Conservation (phyloP, 2,329 filamentous ascomycete species). For the Ceratocystis variospora region DNA sequence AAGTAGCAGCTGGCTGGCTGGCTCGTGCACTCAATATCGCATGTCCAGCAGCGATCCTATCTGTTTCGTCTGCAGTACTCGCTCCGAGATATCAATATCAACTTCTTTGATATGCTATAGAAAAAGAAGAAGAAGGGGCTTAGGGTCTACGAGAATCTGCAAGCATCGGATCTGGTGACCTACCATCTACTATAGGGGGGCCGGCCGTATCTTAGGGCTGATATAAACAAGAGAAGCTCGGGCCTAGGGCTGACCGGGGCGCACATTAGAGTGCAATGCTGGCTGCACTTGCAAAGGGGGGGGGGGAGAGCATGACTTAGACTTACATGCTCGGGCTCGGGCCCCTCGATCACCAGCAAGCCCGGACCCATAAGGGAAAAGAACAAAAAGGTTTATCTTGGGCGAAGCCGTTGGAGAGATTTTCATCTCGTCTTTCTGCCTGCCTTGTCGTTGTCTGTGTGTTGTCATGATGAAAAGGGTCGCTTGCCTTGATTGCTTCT, state of each 20-base stretch:
- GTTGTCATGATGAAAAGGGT: background rate
- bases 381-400: background rate
- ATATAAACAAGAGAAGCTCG: background rate
- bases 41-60: too few species aligned
- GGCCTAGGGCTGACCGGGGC: background rate
- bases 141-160: background rate
- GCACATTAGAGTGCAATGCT: background rate
- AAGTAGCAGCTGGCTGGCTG: too few species aligned
- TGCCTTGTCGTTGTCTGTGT: background rate
- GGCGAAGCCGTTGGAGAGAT: background rate
- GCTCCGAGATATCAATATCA: too few species aligned
- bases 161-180: background rate
- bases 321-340: background rate
- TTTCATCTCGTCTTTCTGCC: conserved; percentile 3
- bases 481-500: background rate
- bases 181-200: background rate
- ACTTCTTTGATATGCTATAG: too few species aligned
- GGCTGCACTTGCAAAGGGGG: background rate
- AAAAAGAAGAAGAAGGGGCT: too few species aligned
- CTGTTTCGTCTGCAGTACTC: too few species aligned
- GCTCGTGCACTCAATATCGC: too few species aligned
- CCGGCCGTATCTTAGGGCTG: background rate
- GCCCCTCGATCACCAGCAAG: background rate
- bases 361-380: background rate
- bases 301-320: background rate